Percentiles rank a stretch among this genome's conserved stretches.
Evolutionary conservation across 768 basidiomycete genomes (phyloP).

Genomic region (Daedaleopsis sinensis): DNA sequence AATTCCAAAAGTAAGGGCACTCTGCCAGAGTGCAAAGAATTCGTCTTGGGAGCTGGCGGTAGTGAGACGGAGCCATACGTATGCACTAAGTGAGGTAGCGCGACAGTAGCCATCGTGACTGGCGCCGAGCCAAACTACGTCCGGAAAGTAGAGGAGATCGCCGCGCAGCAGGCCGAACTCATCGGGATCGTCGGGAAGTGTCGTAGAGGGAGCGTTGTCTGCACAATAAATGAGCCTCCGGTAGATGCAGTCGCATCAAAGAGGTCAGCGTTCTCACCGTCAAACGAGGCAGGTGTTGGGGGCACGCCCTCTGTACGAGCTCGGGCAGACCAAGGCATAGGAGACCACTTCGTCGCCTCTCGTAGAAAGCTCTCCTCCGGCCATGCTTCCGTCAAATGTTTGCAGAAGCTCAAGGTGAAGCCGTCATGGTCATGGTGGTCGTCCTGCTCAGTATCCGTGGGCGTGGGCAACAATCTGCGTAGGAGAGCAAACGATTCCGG

Average conservation of each 20-base stretch:
- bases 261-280: neutral
- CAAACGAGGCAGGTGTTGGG: neutral
- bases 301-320: neutral
- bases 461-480: too few relatives aligned
- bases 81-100: neutral
- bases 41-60: neutral
- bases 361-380: too few relatives aligned
- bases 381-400: too few relatives aligned
- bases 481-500: too few relatives aligned
- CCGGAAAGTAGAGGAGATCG: neutral
- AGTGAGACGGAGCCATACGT: neutral
- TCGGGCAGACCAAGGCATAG: neutral
- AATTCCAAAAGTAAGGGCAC: conserved; percentile 10
- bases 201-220: neutral
- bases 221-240: neutral
- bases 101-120: neutral
- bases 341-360: neutral
- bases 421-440: too few relatives aligned
- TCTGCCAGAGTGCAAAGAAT: conserved; percentile 6
- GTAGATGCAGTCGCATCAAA: neutral
- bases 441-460: too few relatives aligned
- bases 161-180: neutral
- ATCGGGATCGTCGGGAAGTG: neutral
- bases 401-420: too few relatives aligned
- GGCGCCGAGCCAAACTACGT: conserved; percentile 4